A percentile compares a stretch with the other conserved stretches of the same genome.
Evolutionary conservation across 2,329 filamentous ascomycete genomes (phyloP).

Genomic region (Xylariaceae sp.): DNA sequence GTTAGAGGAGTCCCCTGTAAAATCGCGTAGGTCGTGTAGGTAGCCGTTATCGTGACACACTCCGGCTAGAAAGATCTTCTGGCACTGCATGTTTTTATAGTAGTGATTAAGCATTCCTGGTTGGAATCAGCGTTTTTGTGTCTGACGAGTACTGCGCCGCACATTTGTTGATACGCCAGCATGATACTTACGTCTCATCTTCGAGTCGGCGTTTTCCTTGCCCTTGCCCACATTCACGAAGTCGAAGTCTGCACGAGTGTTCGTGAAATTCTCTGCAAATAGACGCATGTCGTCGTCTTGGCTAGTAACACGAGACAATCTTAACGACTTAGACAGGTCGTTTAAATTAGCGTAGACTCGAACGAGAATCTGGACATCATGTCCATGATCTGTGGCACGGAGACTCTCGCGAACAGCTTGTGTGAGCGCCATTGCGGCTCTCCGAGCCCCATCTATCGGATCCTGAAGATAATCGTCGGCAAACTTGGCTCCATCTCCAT

Average conservation of each 20-base stretch:
- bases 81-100: slow-evolving; percentile 28
- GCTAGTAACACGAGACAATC: slow-evolving; percentile 27
- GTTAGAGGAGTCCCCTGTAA: slow-evolving; percentile 20
- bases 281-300: slow-evolving; percentile 27
- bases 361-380: slow-evolving; percentile 27
- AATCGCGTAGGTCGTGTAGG: slow-evolving; percentile 30
- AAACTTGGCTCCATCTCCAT: slow-evolving; percentile 32
- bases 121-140: slow-evolving; percentile 10
- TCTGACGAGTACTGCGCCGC: no score
- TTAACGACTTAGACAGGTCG: slow-evolving; percentile 28
- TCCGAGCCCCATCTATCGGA: slow-evolving; percentile 22
- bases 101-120: slow-evolving; percentile 30
- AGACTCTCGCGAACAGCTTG: slow-evolving; percentile 27
- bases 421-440: slow-evolving; percentile 27
- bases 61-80: slow-evolving; percentile 29
- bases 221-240: slow-evolving; percentile 32
- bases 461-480: slow-evolving; percentile 27
- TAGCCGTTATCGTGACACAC: slow-evolving; percentile 33
- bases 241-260: slow-evolving; percentile 29
- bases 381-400: slow-evolving; percentile 16
- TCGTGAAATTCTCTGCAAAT: slow-evolving; percentile 31
- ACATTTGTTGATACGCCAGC: background rate
- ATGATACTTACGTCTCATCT: slow-evolving; percentile 25
- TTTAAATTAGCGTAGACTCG: slow-evolving; percentile 31
- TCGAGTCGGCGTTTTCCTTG: slow-evolving; percentile 31